Conservation (phyloP, 306 rosid species). For the Elaeagnus macrophylla region DNA sequence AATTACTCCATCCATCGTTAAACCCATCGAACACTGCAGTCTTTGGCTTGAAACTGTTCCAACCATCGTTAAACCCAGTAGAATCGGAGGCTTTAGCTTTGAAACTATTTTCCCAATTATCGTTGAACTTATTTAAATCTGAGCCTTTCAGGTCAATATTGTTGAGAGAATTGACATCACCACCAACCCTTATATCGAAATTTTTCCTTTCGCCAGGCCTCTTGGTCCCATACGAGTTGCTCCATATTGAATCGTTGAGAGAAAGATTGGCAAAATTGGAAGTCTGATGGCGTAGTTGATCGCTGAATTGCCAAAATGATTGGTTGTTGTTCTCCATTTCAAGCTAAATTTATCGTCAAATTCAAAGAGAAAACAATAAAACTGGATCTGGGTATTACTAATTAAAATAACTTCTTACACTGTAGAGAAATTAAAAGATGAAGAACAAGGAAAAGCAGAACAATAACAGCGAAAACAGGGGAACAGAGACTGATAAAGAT, state of each 20-base stretch:
- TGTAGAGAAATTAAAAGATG: neutral
- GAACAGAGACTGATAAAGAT: neutral
- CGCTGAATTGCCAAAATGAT: conserved; percentile 80
- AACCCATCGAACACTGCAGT: neutral
- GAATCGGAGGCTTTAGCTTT: conserved; percentile 22
- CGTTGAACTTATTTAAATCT: conserved; percentile 33
- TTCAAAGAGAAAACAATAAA: neutral
- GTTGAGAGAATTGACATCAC: conserved; percentile 34
- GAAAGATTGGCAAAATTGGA: conserved; percentile 50
- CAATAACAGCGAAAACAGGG: neutral
- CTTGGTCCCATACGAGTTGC: conserved; percentile 39
- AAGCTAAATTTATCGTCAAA: neutral
- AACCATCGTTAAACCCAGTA: conserved; percentile 22
- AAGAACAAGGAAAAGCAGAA: neutral
- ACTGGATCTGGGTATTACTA: conserved; percentile 5
- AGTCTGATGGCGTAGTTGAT: conserved; percentile 62
- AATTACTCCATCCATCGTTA: conserved; percentile 11
- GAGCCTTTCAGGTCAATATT: conserved; percentile 24
- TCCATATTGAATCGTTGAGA: conserved; percentile 78
- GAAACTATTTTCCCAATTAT: conserved; percentile 4
- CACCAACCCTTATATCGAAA: conserved; percentile 82
- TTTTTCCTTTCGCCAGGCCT: conserved; percentile 49
- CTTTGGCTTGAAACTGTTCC: conserved; percentile 25
- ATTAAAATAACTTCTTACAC: neutral
- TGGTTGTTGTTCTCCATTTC: conserved; percentile 62